Conservation (phyloP, 768 basidiomycete species). For the Naganishia onofrii region DNA sequence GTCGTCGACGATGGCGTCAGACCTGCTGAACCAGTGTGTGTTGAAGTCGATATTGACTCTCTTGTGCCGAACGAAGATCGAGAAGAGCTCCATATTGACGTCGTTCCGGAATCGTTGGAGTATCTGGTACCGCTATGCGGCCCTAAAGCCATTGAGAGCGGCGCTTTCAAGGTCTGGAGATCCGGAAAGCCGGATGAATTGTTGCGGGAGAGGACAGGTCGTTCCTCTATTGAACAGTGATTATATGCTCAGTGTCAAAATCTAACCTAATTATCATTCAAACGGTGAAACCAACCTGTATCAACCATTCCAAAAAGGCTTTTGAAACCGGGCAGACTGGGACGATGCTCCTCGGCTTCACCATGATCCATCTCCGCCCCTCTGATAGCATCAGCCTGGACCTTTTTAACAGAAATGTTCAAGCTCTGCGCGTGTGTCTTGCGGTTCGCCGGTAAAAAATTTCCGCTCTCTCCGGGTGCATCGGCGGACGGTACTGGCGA, state of each 20-base stretch:
- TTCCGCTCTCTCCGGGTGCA: background rate
- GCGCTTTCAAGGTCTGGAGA: constrained; percentile 3
- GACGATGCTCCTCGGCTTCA: constrained; percentile 3
- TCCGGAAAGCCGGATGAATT: constrained; percentile 16
- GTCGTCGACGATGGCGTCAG: background rate
- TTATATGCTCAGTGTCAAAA: background rate
- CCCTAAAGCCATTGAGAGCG: background rate
- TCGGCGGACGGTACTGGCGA: background rate
- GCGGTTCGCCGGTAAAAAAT: background rate
- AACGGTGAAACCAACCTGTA: constrained; percentile 29
- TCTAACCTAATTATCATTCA: too few species aligned
- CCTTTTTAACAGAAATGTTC: background rate
- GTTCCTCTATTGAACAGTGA: background rate
- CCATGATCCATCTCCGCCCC: background rate
- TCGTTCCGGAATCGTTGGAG: constrained; percentile 16
- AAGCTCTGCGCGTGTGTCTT: background rate
- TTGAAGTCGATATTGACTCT: constrained; percentile 13
- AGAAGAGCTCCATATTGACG: constrained; percentile 9
- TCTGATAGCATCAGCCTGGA: background rate
- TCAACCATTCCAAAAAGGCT: constrained; percentile 39
- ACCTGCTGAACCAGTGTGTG: background rate
- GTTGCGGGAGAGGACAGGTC: constrained; percentile 6
- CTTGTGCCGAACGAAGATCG: background rate
- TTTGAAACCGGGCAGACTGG: constrained; percentile 46
- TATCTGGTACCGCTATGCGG: background rate